These are phyloP conservation scores for Gomphus bonarii DNA, from an alignment of 1,284 basidiomycete genomes.

Conservation along the genomic window DNA sequence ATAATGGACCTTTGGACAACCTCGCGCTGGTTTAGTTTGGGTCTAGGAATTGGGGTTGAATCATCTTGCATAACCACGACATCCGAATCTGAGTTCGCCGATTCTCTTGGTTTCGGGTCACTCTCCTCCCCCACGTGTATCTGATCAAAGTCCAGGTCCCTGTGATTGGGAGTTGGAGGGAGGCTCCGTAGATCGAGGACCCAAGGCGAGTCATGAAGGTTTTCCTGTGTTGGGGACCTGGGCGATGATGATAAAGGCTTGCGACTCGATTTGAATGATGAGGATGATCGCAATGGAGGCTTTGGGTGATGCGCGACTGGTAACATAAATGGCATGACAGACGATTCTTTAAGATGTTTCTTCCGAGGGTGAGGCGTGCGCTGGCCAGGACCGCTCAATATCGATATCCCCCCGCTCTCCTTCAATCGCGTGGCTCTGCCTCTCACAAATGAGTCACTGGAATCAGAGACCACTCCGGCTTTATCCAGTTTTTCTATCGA, in stretches of 20 bases:
- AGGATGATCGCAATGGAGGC: neutral
- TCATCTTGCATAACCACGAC: neutral
- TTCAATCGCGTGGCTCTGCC: neutral
- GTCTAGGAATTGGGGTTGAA: neutral
- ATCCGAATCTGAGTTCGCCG: neutral
- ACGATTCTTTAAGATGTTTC: neutral
- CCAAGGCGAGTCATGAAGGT: neutral
- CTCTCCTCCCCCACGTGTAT: neutral
- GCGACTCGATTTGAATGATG: neutral
- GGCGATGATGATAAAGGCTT: neutral
- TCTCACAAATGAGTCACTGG: neutral
- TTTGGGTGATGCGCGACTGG: neutral
- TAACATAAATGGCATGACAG: neutral
- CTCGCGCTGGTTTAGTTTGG: neutral
- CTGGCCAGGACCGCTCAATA: neutral
- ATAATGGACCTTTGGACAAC: neutral
- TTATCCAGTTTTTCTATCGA: neutral
- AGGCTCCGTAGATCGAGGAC: neutral
- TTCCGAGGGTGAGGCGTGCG: neutral
- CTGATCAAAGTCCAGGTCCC: neutral
- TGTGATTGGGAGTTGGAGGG: neutral
- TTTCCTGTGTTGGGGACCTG: neutral
- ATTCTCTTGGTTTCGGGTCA: neutral
- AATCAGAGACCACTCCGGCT: neutral
- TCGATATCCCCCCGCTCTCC: neutral